A percentile compares a stretch with the other conserved stretches of the same genome.
phyloP scores from a whole-genome alignment of 805 yeast genomes.

The Candida mattraensis region DNA sequence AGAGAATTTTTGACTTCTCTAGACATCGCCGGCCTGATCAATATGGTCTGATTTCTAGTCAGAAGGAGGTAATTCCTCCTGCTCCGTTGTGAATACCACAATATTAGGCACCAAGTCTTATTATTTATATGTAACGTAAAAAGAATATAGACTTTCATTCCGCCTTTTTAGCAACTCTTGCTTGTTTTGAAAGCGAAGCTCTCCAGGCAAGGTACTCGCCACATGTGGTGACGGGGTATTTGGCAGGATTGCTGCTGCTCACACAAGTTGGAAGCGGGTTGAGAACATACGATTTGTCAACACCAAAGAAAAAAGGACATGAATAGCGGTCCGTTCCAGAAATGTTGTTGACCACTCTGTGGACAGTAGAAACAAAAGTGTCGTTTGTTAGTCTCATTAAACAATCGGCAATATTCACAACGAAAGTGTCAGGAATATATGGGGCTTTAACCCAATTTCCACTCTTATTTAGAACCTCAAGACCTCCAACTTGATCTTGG shows the following conservation, averaged over 20 bases:
- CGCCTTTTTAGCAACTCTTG: too few species aligned
- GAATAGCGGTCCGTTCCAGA: conserved; percentile 14
- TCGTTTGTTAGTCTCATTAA: conserved; percentile 12
- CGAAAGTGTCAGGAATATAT: conserved; percentile 5
- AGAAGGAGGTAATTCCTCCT: conserved; percentile 7
- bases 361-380: conserved; percentile 14
- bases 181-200: too few species aligned
- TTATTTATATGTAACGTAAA: too few species aligned
- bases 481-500: conserved; percentile 15
- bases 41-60: conserved; percentile 5
- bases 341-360: conserved; percentile 11
- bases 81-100: conserved; percentile 3
- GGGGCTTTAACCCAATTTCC: conserved; percentile 18
- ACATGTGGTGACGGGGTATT: conserved; percentile 9
- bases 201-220: too few species aligned
- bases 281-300: conserved; percentile 6
- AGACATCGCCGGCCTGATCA: conserved; percentile 12
- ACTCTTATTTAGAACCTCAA: conserved; percentile 11
- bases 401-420: conserved; percentile 14
- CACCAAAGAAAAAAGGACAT: conserved; percentile 12
- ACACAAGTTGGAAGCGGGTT: conserved; percentile 10
- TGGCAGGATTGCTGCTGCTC: conserved; percentile 5
- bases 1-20: conserved; percentile 9
- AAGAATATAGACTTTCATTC: too few species aligned
- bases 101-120: too few species aligned